Evolutionary conservation across 2,329 filamentous ascomycete species (phyloP).

Genomic region (Pezicula carpinea): DNA sequence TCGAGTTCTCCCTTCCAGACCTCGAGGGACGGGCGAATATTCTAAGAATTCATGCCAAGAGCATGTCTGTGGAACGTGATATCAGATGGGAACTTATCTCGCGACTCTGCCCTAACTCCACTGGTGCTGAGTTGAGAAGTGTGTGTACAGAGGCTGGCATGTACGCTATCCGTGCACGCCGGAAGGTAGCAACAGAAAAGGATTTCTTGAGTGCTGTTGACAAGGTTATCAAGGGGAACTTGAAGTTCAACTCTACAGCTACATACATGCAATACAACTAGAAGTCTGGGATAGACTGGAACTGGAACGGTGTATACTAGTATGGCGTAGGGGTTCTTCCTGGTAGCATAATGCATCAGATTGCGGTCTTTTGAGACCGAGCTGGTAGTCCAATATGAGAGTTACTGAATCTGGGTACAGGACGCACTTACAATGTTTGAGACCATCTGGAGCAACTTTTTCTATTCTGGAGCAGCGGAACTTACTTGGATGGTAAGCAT

Average conservation of each 20-base stretch:
- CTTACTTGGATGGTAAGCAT: background rate
- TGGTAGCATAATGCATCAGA: slow-evolving; percentile 20
- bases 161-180: slow-evolving; percentile 90
- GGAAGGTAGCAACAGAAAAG: slow-evolving; percentile 98
- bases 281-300: slow-evolving; percentile 15
- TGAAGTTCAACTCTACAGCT: slow-evolving; percentile 99
- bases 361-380: background rate
- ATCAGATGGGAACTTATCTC: slow-evolving; percentile 99
- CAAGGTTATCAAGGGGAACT: slow-evolving; percentile 98
- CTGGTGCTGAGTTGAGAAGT: slow-evolving; percentile 90
- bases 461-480: slow-evolving; percentile 8
- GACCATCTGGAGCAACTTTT: background rate
- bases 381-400: background rate
- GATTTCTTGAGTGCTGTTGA: slow-evolving; percentile 97
- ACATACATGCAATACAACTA: slow-evolving; percentile 99
- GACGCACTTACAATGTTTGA: background rate
- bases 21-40: slow-evolving; percentile 97
- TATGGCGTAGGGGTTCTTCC: slow-evolving; percentile 25
- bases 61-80: slow-evolving; percentile 97
- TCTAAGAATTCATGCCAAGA: slow-evolving; percentile 96
- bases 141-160: slow-evolving; percentile 98
- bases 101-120: slow-evolving; percentile 92
- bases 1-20: slow-evolving; percentile 95
- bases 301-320: slow-evolving; percentile 24
- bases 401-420: background rate